Evolutionary conservation across 2,329 filamentous ascomycete genomes (phyloP).

Genomic region (Sarocladium strictum): DNA sequence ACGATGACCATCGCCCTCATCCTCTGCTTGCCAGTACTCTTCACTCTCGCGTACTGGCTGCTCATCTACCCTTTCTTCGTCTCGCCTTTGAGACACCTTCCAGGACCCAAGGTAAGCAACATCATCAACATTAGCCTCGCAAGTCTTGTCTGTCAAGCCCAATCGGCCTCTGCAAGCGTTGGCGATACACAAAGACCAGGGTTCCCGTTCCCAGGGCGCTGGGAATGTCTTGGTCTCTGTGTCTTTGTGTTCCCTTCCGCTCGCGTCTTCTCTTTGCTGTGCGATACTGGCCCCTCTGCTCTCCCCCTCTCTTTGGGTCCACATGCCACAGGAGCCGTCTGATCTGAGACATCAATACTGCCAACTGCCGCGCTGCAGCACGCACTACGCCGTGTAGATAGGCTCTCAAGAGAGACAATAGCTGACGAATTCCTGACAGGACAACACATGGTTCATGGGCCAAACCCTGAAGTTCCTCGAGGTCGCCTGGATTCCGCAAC

Average conservation of each 20-base stretch:
- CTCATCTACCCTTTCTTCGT: slow-evolving; percentile 36
- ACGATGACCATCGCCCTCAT: slow-evolving; percentile 3
- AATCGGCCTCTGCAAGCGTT: neutral
- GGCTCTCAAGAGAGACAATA: neutral
- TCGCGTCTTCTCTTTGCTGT: neutral
- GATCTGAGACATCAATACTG: slow-evolving; percentile 4
- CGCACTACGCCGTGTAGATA: too few species aligned
- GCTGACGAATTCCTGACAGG: slow-evolving; percentile 18
- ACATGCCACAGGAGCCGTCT: slow-evolving; percentile 1
- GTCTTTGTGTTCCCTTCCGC: slow-evolving; percentile 1
- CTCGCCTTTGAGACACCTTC: slow-evolving; percentile 37
- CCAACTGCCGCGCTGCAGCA: neutral
- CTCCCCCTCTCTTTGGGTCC: neutral
- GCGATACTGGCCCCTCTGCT: neutral
- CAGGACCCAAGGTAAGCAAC: slow-evolving; percentile 32
- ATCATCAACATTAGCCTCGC: neutral
- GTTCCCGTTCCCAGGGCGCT: neutral
- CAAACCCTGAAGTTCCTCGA: slow-evolving; percentile 28
- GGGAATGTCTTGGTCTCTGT: slow-evolving; percentile 4
- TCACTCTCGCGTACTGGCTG: slow-evolving; percentile 26
- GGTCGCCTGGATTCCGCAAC: slow-evolving; percentile 21
- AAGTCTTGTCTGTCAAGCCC: neutral
- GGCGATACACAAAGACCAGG: slow-evolving; percentile 5
- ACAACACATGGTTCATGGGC: slow-evolving; percentile 33
- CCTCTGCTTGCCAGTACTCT: slow-evolving; percentile 10